phyloP scores from a whole-genome alignment of 202 grass and related monocot species.

The Carex sylvatica region DNA sequence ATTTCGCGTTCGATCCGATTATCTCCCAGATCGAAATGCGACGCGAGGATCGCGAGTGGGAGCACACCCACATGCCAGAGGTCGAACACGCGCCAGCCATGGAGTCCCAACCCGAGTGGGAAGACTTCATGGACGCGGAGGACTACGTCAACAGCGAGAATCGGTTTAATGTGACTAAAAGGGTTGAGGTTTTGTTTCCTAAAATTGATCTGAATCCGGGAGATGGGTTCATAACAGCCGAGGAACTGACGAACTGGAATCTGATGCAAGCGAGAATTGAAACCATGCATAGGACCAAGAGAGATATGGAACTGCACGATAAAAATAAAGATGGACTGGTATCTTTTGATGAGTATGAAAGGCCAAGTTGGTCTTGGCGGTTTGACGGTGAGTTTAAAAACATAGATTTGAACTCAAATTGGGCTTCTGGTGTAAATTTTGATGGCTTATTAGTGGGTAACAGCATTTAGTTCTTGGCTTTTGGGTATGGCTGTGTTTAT shows the following conservation, averaged over 20 bases:
- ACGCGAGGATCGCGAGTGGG: constrained; percentile 77
- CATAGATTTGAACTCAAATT: constrained; percentile 9
- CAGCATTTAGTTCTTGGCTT: neutral
- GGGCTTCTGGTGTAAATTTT: neutral
- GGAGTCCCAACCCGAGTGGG: constrained; percentile 69
- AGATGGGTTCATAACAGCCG: constrained; percentile 57
- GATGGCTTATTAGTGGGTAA: neutral
- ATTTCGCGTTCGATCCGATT: constrained; percentile 82
- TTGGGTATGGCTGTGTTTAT: neutral
- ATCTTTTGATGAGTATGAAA: constrained; percentile 78
- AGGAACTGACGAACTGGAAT: constrained; percentile 81
- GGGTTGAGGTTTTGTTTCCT: constrained; percentile 72
- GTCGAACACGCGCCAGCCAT: constrained; percentile 61
- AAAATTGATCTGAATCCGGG: constrained; percentile 71
- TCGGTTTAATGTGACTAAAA: constrained; percentile 68
- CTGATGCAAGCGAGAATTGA: constrained; percentile 55
- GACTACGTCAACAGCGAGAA: constrained; percentile 75
- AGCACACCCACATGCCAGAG: constrained; percentile 38
- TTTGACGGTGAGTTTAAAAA: constrained; percentile 51
- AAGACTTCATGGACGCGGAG: constrained; percentile 48
- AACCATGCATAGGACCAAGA: constrained; percentile 60
- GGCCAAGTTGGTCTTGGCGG: constrained; percentile 63
- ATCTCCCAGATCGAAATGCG: constrained; percentile 67
- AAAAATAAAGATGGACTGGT: constrained; percentile 73
- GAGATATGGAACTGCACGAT: constrained; percentile 89